Conservation (phyloP, 495 filamentous ascomycete species). For the Neurospora sp. region DNA sequence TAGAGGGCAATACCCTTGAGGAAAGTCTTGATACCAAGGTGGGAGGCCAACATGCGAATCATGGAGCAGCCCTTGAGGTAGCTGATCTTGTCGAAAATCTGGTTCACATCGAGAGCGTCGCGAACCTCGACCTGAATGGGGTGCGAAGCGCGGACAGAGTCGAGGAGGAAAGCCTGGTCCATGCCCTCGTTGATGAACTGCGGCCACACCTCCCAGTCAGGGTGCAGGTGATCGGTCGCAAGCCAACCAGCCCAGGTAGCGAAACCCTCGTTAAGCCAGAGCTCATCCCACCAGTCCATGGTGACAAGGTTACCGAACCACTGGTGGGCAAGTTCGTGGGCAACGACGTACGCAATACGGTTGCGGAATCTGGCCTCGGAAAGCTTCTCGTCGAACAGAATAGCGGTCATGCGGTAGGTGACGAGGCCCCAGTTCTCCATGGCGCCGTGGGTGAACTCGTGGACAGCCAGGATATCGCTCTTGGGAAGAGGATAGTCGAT, state of each 20-base stretch:
- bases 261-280: slow-evolving; percentile 97
- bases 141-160: slow-evolving; percentile 82
- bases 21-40: slow-evolving; percentile 80
- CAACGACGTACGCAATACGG: slow-evolving; percentile 86
- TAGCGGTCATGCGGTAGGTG: slow-evolving; percentile 87
- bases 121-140: slow-evolving; percentile 89
- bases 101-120: slow-evolving; percentile 86
- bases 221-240: slow-evolving; percentile 82
- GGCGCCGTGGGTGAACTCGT: slow-evolving; percentile 66
- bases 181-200: slow-evolving; percentile 91
- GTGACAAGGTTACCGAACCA: slow-evolving; percentile 98
- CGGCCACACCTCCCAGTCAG: slow-evolving; percentile 90
- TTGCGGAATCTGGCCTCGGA: slow-evolving; percentile 84
- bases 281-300: slow-evolving; percentile 85
- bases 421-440: slow-evolving; percentile 92
- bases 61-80: slow-evolving; percentile 93
- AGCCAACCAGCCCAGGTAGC: slow-evolving; percentile 98
- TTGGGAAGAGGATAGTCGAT: slow-evolving; percentile 96
- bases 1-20: slow-evolving; percentile 81
- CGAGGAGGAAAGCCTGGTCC: slow-evolving; percentile 81
- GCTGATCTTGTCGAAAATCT: slow-evolving; percentile 92
- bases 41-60: slow-evolving; percentile 84
- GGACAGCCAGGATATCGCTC: slow-evolving; percentile 87
- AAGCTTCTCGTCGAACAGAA: slow-evolving; percentile 84
- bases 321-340: slow-evolving; percentile 92